phyloP scores from a whole-genome alignment of 768 basidiomycete species.

The Amanita thiersii region DNA sequence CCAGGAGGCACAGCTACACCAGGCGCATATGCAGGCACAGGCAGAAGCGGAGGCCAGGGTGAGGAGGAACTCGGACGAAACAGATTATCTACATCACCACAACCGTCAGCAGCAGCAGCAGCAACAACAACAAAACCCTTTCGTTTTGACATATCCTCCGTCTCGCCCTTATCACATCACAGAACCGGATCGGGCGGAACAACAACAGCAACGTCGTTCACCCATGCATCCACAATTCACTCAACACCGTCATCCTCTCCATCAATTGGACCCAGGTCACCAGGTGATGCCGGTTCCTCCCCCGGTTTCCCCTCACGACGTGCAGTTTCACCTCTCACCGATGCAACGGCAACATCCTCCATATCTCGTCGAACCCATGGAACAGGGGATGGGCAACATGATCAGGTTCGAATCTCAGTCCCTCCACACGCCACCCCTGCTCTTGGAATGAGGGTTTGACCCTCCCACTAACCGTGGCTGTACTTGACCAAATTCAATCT shows the following conservation, averaged over 20 bases:
- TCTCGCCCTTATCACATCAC: slow-evolving; percentile 8
- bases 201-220: slow-evolving; percentile 14
- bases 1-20: slow-evolving; percentile 28
- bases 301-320: slow-evolving; percentile 10
- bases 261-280: slow-evolving; percentile 16
- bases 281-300: slow-evolving; percentile 13
- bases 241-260: slow-evolving; percentile 18
- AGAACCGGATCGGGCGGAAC: slow-evolving; percentile 12
- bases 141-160: slow-evolving; percentile 12
- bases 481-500: background rate
- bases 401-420: slow-evolving; percentile 37
- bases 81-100: slow-evolving; percentile 15
- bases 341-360: slow-evolving; percentile 7
- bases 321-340: slow-evolving; percentile 5
- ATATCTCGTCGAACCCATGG: slow-evolving; percentile 15
- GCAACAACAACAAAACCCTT: slow-evolving; percentile 25
- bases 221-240: slow-evolving; percentile 23
- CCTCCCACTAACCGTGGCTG: background rate
- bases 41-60: slow-evolving; percentile 9
- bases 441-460: slow-evolving; percentile 40
- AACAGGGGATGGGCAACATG: slow-evolving; percentile 15
- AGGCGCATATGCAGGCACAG: slow-evolving; percentile 24
- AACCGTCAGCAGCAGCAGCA: slow-evolving; percentile 14
- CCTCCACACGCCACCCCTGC: slow-evolving; percentile 37
- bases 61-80: slow-evolving; percentile 18